Evolutionary conservation across 257 asterid genomes (phyloP), one percentile per base, ranked within the genome.

Genomic region (Handroanthus guayacan): DNA sequence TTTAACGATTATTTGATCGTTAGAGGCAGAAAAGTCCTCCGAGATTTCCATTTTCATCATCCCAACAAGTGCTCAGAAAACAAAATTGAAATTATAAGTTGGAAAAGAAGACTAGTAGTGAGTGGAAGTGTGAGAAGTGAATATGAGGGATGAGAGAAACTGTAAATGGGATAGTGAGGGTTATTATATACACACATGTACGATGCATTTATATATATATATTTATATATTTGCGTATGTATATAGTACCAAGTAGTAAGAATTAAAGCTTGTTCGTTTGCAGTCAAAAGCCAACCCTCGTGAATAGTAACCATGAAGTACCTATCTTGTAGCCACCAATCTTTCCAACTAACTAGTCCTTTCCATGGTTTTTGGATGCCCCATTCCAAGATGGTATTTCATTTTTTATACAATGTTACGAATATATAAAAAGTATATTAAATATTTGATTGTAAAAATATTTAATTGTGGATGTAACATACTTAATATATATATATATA

Each of bases 1-100:
- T 80, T 89, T 93, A 9, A 84, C 75, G 84, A 88, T 73, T 63
- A 77, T 43, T 6, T 74, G 93, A 67, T 89, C 94, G 51, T 14
- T 77, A 8, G 84, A 81, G 17, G 73, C 84, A 0, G 90, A 75
- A 6, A 90, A 80, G 34, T 88, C 90, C 16, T 88, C 95, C 75
- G 78, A 17, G 48, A 71, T 74, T 56, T 87, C 81, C 74, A 85
- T 61, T 45, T 79, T 74, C 84, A 82, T 78, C 72, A 69, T 64
- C 72, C 34, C 36, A 37, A 57, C 44, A 3, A 52, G 44, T 25
- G 31, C 31, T 25, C 31, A 12, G 4, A 1, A 20, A 7, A 25
- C 7, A 6, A 39, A 11, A 9, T 3, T 34, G 63, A 58, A 12
- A 10, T 0, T 31, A 36, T 0, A 14, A 36, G 48, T 72, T 62